Evolutionary conservation across 768 basidiomycete species (phyloP).

Genomic region (Coprinopsis marcescibilis): DNA sequence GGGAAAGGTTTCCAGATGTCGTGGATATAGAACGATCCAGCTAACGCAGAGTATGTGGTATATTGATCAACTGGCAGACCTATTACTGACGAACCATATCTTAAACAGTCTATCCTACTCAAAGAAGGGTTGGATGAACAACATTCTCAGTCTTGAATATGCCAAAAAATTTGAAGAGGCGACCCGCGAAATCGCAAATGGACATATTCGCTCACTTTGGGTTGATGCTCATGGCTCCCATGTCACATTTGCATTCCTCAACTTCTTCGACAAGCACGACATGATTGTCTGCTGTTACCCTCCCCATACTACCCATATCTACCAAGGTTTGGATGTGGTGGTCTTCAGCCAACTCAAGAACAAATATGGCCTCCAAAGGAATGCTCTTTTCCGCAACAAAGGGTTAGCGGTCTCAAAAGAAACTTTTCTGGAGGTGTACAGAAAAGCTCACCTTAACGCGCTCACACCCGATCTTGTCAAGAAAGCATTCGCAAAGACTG

Average conservation of each 20-base stretch:
- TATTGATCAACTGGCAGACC: background rate
- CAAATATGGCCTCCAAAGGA: background rate
- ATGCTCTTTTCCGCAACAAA: background rate
- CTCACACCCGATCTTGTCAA: too few relatives aligned
- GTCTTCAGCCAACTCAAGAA: constrained; percentile 6
- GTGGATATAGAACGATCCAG: constrained; percentile 25
- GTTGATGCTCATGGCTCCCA: constrained; percentile 37
- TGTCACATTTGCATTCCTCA: constrained; percentile 22
- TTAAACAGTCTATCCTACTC: constrained; percentile 18
- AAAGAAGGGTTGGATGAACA: constrained; percentile 30
- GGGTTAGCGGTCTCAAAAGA: background rate
- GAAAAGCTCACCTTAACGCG: background rate
- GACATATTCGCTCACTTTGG: constrained; percentile 22
- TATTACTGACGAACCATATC: too few relatives aligned
- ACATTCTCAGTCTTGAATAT: constrained; percentile 30
- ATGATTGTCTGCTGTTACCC: constrained; percentile 36
- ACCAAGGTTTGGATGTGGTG: constrained; percentile 32
- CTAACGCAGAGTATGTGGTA: constrained; percentile 18
- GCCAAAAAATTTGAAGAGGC: constrained; percentile 28
- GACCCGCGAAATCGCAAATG: constrained; percentile 21
- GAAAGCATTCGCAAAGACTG: too few relatives aligned
- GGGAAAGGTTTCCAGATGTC: constrained; percentile 22
- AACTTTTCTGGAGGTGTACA: background rate
- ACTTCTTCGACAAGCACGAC: constrained; percentile 20
- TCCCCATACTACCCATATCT: constrained; percentile 34